Percentiles rank a stretch among this genome's conserved stretches.
phyloP scores from a whole-genome alignment of 2,329 filamentous ascomycete genomes.

The Kalmusia sp. region DNA sequence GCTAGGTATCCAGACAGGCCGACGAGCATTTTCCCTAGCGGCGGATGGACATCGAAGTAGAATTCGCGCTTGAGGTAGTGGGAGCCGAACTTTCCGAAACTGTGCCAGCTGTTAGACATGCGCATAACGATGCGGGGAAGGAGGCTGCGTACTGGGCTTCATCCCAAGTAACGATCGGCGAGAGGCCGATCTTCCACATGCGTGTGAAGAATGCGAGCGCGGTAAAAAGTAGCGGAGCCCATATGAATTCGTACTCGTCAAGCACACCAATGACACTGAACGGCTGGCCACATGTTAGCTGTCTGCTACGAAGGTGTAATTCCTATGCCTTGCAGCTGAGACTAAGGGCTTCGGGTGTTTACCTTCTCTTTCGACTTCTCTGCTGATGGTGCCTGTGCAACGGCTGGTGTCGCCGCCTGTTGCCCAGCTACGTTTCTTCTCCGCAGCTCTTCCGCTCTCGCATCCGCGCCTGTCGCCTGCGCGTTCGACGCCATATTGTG shows the following conservation, averaged over 20 bases:
- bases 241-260: slow-evolving; percentile 67
- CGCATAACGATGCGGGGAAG: slow-evolving; percentile 7
- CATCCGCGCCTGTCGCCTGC: slow-evolving; percentile 50
- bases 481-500: slow-evolving; percentile 39
- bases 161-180: slow-evolving; percentile 77
- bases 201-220: slow-evolving; percentile 70
- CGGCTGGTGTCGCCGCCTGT: slow-evolving; percentile 32
- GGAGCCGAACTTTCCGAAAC: slow-evolving; percentile 96
- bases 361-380: slow-evolving; percentile 60
- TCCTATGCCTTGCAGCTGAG: slow-evolving; percentile 9
- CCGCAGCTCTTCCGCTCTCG: slow-evolving; percentile 52
- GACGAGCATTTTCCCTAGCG: slow-evolving; percentile 97
- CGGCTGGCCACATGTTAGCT: slow-evolving; percentile 38
- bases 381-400: slow-evolving; percentile 39
- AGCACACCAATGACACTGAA: slow-evolving; percentile 69
- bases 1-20: slow-evolving; percentile 95
- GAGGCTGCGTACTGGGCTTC: slow-evolving; percentile 70
- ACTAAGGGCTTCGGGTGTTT: slow-evolving; percentile 13
- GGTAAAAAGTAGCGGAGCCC: slow-evolving; percentile 70
- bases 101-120: slow-evolving; percentile 47
- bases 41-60: slow-evolving; percentile 97
- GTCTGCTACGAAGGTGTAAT: neutral
- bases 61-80: slow-evolving; percentile 99
- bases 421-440: slow-evolving; percentile 52
- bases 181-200: slow-evolving; percentile 72